phyloP scores from a whole-genome alignment of 192 early-diverging fungal genomes.

The Umbelopsis vinacea region DNA sequence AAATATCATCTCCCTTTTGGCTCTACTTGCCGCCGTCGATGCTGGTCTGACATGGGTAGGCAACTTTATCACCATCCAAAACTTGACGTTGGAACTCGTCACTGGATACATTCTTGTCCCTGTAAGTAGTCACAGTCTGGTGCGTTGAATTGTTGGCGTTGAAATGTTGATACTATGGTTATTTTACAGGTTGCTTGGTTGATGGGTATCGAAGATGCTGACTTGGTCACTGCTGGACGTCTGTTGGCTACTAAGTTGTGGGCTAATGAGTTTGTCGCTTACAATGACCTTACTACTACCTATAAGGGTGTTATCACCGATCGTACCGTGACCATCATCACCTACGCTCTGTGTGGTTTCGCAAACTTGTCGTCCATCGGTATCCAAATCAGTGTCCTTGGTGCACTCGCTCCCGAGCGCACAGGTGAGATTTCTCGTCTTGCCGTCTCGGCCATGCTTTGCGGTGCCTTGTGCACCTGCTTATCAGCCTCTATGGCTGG shows the following conservation, averaged over 20 bases:
- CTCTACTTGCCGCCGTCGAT: conserved; percentile 72
- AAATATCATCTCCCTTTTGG: conserved; percentile 75
- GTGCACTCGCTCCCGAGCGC: conserved; percentile 74
- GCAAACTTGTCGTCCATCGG: conserved; percentile 86
- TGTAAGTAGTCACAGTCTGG: conserved; percentile 40
- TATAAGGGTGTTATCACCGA: conserved; percentile 44
- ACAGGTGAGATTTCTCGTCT: conserved; percentile 72
- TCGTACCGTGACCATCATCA: conserved; percentile 57
- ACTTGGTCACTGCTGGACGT: conserved; percentile 60
- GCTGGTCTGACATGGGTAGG: conserved; percentile 72
- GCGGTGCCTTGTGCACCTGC: conserved; percentile 79
- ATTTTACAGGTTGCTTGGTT: conserved; percentile 47
- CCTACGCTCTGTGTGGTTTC: conserved; percentile 88
- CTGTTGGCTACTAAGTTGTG: conserved; percentile 76
- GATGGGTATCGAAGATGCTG: conserved; percentile 46
- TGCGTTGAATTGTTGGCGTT: conserved; percentile 31
- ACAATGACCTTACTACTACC: conserved; percentile 43
- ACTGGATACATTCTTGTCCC: conserved; percentile 83
- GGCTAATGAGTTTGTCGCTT: conserved; percentile 92
- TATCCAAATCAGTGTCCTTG: conserved; percentile 77
- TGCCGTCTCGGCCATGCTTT: conserved; percentile 78
- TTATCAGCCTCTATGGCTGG: conserved; percentile 84
- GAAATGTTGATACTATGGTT: conserved; percentile 30
- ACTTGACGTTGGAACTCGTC: conserved; percentile 65
- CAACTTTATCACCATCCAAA: conserved; percentile 61